These are phyloP conservation scores for Berkeleyomyces rouxiae DNA, from an alignment of 2,329 filamentous ascomycete species.

Conservation along the genomic window DNA sequence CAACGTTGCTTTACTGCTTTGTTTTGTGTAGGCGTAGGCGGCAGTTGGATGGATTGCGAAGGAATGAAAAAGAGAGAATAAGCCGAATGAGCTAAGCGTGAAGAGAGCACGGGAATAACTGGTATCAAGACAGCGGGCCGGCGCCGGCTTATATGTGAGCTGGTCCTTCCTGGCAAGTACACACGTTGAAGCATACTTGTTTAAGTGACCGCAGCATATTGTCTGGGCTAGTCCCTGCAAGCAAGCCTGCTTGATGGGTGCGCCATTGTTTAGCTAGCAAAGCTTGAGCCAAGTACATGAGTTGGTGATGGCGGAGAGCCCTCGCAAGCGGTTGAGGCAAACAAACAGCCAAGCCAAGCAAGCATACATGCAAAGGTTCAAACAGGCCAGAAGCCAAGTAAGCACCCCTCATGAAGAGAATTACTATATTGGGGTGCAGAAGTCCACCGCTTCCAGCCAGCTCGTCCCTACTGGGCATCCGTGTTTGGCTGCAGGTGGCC, in stretches of 20 bases:
- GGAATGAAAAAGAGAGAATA: background rate
- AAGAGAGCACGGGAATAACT: background rate
- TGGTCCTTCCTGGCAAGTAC: background rate
- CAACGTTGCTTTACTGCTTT: background rate
- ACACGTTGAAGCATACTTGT: background rate
- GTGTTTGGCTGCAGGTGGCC: background rate
- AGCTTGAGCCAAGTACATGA: background rate
- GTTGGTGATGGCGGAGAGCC: no score
- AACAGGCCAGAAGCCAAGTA: background rate
- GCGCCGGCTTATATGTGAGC: slow-evolving; percentile 1
- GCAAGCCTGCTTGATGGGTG: background rate
- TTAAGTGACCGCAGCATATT: no score
- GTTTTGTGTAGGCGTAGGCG: background rate
- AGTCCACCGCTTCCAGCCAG: background rate
- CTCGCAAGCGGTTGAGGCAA: background rate
- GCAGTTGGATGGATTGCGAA: background rate
- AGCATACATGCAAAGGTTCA: background rate
- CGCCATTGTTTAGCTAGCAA: background rate
- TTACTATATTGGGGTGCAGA: background rate
- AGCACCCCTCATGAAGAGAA: background rate
- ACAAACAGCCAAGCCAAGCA: background rate
- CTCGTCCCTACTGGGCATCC: background rate
- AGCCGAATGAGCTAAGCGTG: background rate
- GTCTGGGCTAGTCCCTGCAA: background rate
- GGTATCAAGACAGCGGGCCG: background rate